phyloP scores from a whole-genome alignment of 257 asterid species.

The Phtheirospermum japonicum region DNA sequence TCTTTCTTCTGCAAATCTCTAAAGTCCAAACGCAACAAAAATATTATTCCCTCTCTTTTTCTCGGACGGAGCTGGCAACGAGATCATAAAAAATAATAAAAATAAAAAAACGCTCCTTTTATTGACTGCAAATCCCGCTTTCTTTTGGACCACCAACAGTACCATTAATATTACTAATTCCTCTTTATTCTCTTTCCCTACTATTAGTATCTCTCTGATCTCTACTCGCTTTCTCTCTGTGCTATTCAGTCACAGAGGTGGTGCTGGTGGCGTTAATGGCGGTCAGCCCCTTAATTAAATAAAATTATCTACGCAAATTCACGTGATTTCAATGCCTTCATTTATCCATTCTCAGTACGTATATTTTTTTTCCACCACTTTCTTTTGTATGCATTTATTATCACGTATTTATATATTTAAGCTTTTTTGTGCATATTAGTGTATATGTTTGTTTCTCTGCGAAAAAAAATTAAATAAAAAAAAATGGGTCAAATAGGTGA shows the following conservation, averaged over 20 bases:
- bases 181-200: conserved; percentile 1
- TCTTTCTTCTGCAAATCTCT: conserved; percentile 43
- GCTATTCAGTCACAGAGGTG: conserved; percentile 36
- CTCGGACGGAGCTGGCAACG: conserved; percentile 27
- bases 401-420: not conserved
- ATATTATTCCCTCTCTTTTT: conserved; percentile 31
- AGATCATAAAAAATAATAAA: not conserved
- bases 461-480: not conserved
- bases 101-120: conserved; percentile 17
- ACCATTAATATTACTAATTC: not conserved
- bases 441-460: not conserved
- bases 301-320: conserved; percentile 17
- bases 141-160: conserved; percentile 27
- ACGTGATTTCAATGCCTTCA: conserved; percentile 44
- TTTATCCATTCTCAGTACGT: conserved; percentile 25
- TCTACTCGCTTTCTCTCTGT: conserved; percentile 26
- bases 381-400: conserved; percentile 31
- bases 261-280: conserved; percentile 28
- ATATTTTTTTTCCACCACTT: conserved; percentile 24
- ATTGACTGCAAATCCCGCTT: conserved; percentile 26
- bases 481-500: conserved; percentile 45
- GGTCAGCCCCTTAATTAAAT: not conserved
- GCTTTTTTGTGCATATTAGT: not conserved
- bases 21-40: conserved; percentile 10
- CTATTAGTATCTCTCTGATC: not conserved